Evolutionary conservation across 2,329 filamentous ascomycete species (phyloP), one percentile per base, ranked within the genome.

Genomic region (Ceratocystis diversiconidia): DNA sequence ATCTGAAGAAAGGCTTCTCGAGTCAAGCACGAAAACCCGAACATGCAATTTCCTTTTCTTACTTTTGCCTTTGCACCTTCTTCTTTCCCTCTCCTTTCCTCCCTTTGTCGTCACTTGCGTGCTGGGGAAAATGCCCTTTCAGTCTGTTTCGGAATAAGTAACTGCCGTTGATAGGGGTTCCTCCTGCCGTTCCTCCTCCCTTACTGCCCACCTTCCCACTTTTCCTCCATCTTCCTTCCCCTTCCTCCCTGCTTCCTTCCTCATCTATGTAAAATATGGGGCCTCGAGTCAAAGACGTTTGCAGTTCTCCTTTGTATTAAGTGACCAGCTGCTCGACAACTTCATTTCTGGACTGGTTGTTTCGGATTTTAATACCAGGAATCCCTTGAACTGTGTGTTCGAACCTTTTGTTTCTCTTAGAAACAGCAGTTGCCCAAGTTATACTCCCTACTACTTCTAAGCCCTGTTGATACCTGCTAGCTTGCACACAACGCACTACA

Each of bases 151-250:
- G 52, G 52, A 59, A 59, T 17, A 32, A 59, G 52, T 59, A 59
- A 59, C 52, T 59, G 52, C 52, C 52, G 52, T 59, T 59, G 52
- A 59, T 59, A 59, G 28, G 52, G 52, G 52, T 32, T 17, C 52
- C n/a, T 59, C 30, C 12, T 17, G 12, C 52, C 52, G 8, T 59
- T 22, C 52, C 7, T 59, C 7, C 52, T n/a, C 32, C 15, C 52
- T 30, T 12, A 25, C 52, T 59, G 12, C 52, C 52, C 6, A 59
- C 52, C 28, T 59, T 57, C 52, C 52, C 22, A 28, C 25, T 57
- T 57, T 30, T 22, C 22, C 52, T 19, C 52, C 52, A 15, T 30
- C 4, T 12, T 17, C 52, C 52, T 28, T 15, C 17, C 25, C 22
- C 15, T 30, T 12, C 52, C n/a, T 32, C 25, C 19, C 30, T 15